These are phyloP conservation scores for Peziza echinospora DNA, from an alignment of 495 filamentous ascomycete species.

Conservation along the genomic window DNA sequence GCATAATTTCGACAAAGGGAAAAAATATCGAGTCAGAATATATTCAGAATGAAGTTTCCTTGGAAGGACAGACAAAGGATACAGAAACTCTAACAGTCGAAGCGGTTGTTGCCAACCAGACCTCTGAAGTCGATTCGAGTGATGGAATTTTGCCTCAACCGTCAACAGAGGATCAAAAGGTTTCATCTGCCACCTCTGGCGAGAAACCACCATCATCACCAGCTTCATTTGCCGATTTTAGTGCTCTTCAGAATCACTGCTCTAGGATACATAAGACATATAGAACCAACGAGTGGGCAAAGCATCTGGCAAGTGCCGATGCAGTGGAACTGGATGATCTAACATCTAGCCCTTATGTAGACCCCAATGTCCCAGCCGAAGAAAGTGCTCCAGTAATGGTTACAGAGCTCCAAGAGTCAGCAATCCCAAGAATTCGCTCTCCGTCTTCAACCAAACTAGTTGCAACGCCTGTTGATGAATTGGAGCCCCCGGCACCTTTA, in stretches of 20 bases:
- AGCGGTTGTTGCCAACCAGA: neutral
- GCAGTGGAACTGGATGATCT: slow-evolving; percentile 46
- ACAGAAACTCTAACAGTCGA: neutral
- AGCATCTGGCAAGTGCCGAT: slow-evolving; percentile 63
- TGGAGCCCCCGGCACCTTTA: neutral
- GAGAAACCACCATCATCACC: slow-evolving; percentile 1
- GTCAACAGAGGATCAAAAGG: neutral
- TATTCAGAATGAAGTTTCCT: neutral
- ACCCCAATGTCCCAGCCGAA: slow-evolving; percentile 25
- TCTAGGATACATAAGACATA: slow-evolving; percentile 62
- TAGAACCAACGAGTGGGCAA: slow-evolving; percentile 91
- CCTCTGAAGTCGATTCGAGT: neutral
- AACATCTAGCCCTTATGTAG: slow-evolving; percentile 25
- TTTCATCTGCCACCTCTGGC: neutral
- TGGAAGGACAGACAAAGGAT: neutral
- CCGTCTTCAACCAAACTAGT: neutral
- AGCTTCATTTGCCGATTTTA: slow-evolving; percentile 1
- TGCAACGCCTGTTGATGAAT: neutral
- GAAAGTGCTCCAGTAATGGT: slow-evolving; percentile 39
- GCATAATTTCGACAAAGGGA: neutral
- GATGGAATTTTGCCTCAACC: no score
- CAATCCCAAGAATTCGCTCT: slow-evolving; percentile 21
- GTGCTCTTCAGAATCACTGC: slow-evolving; percentile 8
- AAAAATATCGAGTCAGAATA: neutral
- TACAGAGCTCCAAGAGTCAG: slow-evolving; percentile 46